Conservation (phyloP, 1,139 yeast species). For the Hyphopichia burtonii region DNA sequence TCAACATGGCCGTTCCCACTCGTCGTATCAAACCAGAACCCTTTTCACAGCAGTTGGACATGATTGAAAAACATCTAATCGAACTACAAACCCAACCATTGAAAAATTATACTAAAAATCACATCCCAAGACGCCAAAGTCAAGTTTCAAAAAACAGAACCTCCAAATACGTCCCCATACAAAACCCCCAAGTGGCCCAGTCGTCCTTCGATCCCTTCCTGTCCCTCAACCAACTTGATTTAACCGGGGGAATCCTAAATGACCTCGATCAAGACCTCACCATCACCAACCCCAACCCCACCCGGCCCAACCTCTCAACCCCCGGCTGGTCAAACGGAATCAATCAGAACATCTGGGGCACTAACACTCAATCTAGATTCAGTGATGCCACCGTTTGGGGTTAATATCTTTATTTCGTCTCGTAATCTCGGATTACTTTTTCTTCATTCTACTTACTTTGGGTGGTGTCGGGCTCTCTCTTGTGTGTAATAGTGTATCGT, state of each 20-base stretch:
- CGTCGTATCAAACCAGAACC: slow-evolving; percentile 28
- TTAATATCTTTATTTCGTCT: background rate
- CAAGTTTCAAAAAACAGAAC: background rate
- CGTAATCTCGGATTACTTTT: no score
- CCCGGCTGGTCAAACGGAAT: background rate
- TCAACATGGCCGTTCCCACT: no score
- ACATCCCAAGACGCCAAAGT: no score
- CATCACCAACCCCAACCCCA: no score
- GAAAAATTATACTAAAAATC: slow-evolving; percentile 8
- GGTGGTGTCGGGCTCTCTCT: no score
- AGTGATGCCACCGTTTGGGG: slow-evolving; percentile 3
- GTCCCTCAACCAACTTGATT: background rate
- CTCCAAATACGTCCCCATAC: no score
- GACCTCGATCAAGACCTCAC: background rate
- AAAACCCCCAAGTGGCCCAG: background rate
- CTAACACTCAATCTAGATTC: background rate
- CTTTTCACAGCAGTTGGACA: slow-evolving; percentile 32
- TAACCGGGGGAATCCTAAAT: background rate
- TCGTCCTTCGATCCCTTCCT: background rate
- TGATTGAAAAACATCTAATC: slow-evolving; percentile 28
- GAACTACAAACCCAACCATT: slow-evolving; percentile 34
- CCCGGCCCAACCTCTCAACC: no score
- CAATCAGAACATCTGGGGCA: slow-evolving; percentile 2
- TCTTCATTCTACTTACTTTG: no score
- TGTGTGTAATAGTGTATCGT: no score